Base-by-base conservation (phyloP, 352 stramenopile species). In the Peronospora belbahrii region DNA sequence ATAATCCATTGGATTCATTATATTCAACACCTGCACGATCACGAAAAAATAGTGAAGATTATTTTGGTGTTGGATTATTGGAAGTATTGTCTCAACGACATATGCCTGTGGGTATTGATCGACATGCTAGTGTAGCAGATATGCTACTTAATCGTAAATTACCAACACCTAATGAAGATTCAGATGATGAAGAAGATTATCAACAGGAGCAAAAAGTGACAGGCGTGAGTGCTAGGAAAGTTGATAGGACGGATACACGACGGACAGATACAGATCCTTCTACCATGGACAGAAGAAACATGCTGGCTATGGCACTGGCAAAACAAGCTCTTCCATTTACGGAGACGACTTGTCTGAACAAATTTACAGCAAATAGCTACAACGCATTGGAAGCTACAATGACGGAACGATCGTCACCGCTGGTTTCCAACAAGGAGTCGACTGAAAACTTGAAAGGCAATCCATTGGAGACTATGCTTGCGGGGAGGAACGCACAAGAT, bases 401-500 rank as follows among this genome's bases (percentile, higher is more conserved):
- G 6, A 42, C 53, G 2, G 66, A 71, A 58, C 52, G 56, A 32
- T 30, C 51, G 17, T 35, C 50, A n/a, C 6, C 34, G 2, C 17
- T 25, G 4, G 42, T 36, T 1, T 27, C 53, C 9, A 45, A 23
- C 5, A 28, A 49, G 24, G 48, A 53, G 28, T 24, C 33, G 6
- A 31, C 42, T 2, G 31, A 57, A 34, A 48, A 45, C 10, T 10
- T 34, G 5, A 74, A 70, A 36, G 44, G 39, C 18, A 72, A 72
- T 50, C 64, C 64, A 8, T 58, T 78, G 23, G 61, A 65, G 2
- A 48, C 63, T 13, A 78, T 78, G 67, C 60, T 74, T 14, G 50
- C 63, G 5, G 72, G 54, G 46, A 66, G 62, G 41, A 39, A 42
- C 35, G 30, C 18, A 35, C 4, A 43, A 20, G 49, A 64, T 23